These are phyloP conservation scores for Hypoxylon sp. DNA, from an alignment of 2,329 filamentous ascomycete species.

Conservation along the genomic window DNA sequence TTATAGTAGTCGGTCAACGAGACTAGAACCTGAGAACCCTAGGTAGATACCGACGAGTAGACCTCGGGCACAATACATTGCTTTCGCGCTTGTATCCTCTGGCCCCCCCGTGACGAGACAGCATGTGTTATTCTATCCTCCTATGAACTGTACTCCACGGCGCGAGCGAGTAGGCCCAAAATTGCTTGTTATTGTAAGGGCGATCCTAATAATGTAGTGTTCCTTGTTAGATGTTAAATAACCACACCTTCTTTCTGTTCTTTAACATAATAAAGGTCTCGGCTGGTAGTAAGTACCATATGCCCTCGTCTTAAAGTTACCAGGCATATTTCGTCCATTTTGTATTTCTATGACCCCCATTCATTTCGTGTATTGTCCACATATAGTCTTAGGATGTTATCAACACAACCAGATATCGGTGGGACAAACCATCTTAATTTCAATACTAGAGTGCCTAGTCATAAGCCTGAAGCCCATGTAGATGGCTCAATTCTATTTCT, in stretches of 20 bases:
- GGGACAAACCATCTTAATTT: too few relatives aligned
- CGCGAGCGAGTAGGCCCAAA: not conserved
- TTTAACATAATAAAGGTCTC: too few relatives aligned
- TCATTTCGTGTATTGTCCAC: too few relatives aligned
- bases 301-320: too few relatives aligned
- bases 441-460: too few relatives aligned
- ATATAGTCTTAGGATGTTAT: too few relatives aligned
- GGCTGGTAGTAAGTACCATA: too few relatives aligned
- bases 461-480: too few relatives aligned
- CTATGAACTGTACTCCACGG: not conserved
- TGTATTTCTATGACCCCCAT: too few relatives aligned
- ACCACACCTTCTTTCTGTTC: not conserved
- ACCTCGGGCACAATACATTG: constrained; percentile 37
- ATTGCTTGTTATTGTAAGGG: not conserved
- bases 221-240: not conserved
- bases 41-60: constrained; percentile 30
- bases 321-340: too few relatives aligned
- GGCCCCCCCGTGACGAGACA: not conserved
- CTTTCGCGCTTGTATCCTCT: constrained; percentile 26
- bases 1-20: constrained; percentile 14
- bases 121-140: not conserved
- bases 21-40: constrained; percentile 18
- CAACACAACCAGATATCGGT: too few relatives aligned
- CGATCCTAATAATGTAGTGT: not conserved
- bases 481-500: too few relatives aligned